These are phyloP conservation scores for Calonectria ilicicola DNA, from an alignment of 2,329 filamentous ascomycete genomes.

Conservation along the genomic window DNA sequence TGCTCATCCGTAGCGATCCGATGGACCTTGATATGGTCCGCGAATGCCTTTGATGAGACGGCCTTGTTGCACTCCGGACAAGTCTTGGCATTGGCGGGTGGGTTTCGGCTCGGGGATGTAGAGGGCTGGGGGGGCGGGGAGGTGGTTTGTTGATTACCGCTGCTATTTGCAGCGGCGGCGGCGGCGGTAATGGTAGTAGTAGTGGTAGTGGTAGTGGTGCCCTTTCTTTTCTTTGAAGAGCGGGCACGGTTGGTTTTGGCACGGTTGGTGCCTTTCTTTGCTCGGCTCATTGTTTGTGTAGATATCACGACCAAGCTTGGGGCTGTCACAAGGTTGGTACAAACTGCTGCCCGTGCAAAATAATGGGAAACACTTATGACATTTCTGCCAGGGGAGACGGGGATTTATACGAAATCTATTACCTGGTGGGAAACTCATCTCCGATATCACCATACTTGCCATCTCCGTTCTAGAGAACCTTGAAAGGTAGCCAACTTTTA, in stretches of 20 bases:
- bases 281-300: neutral
- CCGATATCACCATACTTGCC: neutral
- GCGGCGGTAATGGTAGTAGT: neutral
- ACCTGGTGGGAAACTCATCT: neutral
- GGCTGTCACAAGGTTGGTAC: neutral
- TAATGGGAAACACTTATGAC: neutral
- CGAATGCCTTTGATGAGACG: neutral
- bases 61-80: neutral
- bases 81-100: neutral
- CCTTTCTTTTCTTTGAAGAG: neutral
- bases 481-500: too few relatives aligned
- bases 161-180: neutral
- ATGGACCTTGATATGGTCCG: neutral
- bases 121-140: neutral
- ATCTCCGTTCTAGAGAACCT: too few relatives aligned
- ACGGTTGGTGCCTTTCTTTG: neutral
- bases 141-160: neutral
- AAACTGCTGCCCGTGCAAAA: neutral
- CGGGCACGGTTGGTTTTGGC: neutral
- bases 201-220: neutral
- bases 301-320: neutral
- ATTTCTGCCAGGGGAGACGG: neutral
- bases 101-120: neutral
- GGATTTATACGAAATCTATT: neutral
- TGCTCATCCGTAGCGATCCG: neutral